A percentile compares a stretch with the other conserved stretches of the same genome.
Conservation (phyloP, 345 rosid genomes). For the Triadica sebifera region DNA sequence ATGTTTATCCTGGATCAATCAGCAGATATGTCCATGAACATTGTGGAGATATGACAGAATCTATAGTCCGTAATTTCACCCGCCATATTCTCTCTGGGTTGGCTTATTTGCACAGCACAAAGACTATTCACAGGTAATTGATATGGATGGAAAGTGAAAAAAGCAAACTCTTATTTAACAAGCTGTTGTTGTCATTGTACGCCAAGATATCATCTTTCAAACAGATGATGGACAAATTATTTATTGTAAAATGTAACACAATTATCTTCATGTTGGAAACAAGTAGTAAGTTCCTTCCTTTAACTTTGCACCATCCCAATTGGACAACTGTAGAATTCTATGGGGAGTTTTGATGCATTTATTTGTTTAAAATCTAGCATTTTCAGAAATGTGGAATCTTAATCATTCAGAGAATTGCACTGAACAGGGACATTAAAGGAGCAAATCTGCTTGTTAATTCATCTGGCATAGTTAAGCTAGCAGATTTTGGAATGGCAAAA, state of each 20-base stretch:
- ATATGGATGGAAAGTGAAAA: neutral
- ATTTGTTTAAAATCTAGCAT: conserved; percentile 10
- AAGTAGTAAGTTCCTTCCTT: neutral
- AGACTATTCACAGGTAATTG: conserved; percentile 64
- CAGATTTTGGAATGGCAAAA: conserved; percentile 82
- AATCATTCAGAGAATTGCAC: conserved; percentile 18
- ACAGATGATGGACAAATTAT: neutral
- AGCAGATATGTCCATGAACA: conserved; percentile 54
- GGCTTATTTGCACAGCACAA: conserved; percentile 55
- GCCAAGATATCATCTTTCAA: conserved; percentile 11
- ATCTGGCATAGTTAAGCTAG: conserved; percentile 60
- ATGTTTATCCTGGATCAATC: conserved; percentile 56
- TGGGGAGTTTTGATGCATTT: conserved; percentile 4
- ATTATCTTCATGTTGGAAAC: neutral
- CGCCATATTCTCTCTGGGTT: conserved; percentile 68
- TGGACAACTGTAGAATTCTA: neutral
- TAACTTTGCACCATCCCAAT: neutral
- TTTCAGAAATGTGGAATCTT: neutral
- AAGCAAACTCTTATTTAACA: neutral
- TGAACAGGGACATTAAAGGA: conserved; percentile 70
- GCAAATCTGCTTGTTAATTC: conserved; percentile 73
- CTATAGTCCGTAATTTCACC: conserved; percentile 69
- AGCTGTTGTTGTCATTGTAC: neutral
- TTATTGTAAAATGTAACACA: neutral
- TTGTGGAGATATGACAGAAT: conserved; percentile 54